These are phyloP conservation scores for Mucor piriformis DNA, from an alignment of 371 early-diverging fungal genomes.

Conservation along the genomic window DNA sequence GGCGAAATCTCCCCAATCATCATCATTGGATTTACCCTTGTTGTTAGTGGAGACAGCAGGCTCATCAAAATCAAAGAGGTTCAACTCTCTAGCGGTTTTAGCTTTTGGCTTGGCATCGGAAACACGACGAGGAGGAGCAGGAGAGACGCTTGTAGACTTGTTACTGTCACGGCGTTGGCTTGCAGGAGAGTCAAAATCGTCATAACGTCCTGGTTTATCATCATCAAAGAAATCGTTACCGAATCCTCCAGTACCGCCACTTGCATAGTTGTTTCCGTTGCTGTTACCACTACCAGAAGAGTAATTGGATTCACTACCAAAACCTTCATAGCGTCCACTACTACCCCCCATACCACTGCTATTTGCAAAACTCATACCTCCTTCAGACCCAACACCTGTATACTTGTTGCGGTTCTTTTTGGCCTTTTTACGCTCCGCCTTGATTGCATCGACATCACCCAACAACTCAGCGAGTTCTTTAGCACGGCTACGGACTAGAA, in stretches of 20 bases:
- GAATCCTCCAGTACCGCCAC: constrained; percentile 10
- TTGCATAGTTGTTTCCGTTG: constrained; percentile 5
- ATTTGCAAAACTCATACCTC: not conserved
- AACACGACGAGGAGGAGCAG: constrained; percentile 6
- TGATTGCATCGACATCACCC: constrained; percentile 73
- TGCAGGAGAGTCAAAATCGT: constrained; percentile 4
- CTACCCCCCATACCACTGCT: constrained; percentile 30
- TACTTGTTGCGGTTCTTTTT: constrained; percentile 88
- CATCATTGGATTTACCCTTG: constrained; percentile 23
- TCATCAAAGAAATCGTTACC: constrained; percentile 22
- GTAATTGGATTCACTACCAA: constrained; percentile 46
- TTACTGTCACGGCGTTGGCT: constrained; percentile 1
- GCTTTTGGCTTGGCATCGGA: constrained; percentile 8
- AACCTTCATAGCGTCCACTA: constrained; percentile 46
- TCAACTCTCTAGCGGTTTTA: constrained; percentile 55
- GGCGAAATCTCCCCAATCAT: constrained; percentile 62
- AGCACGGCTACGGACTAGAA: constrained; percentile 88
- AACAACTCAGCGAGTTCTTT: constrained; percentile 88
- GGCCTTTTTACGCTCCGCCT: constrained; percentile 87
- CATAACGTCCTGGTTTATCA: constrained; percentile 21
- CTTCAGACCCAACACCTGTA: constrained; percentile 70
- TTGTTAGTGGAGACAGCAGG: not conserved
- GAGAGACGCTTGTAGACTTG: not conserved
- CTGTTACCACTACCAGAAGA: constrained; percentile 27
- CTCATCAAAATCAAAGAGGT: constrained; percentile 60